Conservation (phyloP, 208 protist genomes). For the Trypanosomatidae sp. region DNA sequence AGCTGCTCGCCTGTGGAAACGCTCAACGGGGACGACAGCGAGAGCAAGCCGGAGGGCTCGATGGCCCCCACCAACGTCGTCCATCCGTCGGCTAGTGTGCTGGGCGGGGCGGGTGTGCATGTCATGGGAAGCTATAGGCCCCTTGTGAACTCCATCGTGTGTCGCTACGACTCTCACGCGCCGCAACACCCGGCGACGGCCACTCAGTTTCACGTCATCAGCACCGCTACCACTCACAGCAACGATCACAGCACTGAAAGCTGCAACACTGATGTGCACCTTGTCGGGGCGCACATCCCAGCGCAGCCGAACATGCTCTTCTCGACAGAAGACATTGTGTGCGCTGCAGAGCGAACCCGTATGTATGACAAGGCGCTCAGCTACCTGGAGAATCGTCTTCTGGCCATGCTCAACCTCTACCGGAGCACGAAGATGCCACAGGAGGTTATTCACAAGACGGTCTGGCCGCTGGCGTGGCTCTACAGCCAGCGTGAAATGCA, state of each 20-base stretch:
- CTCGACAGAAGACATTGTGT: constrained; percentile 80
- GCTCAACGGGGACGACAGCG: constrained; percentile 24
- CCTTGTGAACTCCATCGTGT: constrained; percentile 27
- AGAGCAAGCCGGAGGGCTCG: constrained; percentile 16
- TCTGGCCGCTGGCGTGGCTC: constrained; percentile 85
- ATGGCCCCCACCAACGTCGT: constrained; percentile 1
- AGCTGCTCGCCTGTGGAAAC: constrained; percentile 28
- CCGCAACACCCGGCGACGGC: not conserved
- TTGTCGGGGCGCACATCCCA: constrained; percentile 36
- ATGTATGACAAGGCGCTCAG: constrained; percentile 92
- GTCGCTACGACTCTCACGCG: constrained; percentile 12
- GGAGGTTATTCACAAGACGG: constrained; percentile 72
- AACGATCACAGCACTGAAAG: constrained; percentile 24
- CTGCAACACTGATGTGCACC: constrained; percentile 17
- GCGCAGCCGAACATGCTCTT: constrained; percentile 71
- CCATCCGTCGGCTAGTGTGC: constrained; percentile 8
- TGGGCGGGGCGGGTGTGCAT: constrained; percentile 19
- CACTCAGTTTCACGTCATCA: constrained; percentile 15
- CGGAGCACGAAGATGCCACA: constrained; percentile 70
- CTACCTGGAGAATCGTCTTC: constrained; percentile 81
- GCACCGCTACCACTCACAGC: constrained; percentile 15
- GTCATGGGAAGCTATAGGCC: constrained; percentile 31
- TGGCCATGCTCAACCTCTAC: constrained; percentile 63
- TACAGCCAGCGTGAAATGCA: constrained; percentile 93
- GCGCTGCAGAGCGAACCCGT: constrained; percentile 76